Conservation (phyloP, 768 basidiomycete species). For the Hypholoma sublateritium region DNA sequence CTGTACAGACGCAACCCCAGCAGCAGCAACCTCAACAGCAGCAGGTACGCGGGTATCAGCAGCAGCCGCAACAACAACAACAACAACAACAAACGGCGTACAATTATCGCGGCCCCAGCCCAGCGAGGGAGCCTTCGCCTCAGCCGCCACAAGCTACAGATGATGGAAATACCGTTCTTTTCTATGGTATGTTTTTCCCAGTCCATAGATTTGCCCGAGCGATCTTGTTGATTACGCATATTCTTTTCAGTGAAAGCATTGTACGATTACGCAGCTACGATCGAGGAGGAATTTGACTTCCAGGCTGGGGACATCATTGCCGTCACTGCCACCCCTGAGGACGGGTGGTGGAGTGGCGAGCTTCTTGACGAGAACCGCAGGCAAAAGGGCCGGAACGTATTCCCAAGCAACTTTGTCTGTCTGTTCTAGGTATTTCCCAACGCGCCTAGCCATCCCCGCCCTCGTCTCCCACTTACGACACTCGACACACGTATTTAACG, state of each 20-base stretch:
- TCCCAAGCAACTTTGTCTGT: slow-evolving; percentile 89
- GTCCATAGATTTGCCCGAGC: background rate
- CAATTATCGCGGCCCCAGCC: slow-evolving; percentile 43
- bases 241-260: slow-evolving; percentile 72
- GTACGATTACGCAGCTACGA: slow-evolving; percentile 83
- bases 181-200: slow-evolving; percentile 68
- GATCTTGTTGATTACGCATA: background rate
- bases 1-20: slow-evolving; percentile 32
- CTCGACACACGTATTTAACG: background rate
- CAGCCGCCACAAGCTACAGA: slow-evolving; percentile 65
- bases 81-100: slow-evolving; percentile 29
- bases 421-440: slow-evolving; percentile 50
- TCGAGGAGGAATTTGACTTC: slow-evolving; percentile 96
- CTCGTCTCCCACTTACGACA: background rate
- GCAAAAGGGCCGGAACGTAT: slow-evolving; percentile 70
- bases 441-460: background rate
- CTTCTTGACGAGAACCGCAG: slow-evolving; percentile 75
- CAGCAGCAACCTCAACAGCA: slow-evolving; percentile 25
- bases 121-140: slow-evolving; percentile 45
- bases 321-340: slow-evolving; percentile 90
- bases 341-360: slow-evolving; percentile 98
- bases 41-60: slow-evolving; percentile 24
- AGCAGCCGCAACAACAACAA: slow-evolving; percentile 27
- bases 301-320: slow-evolving; percentile 94
- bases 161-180: slow-evolving; percentile 78